Base-by-base conservation (phyloP, 2,329 filamentous ascomycete species). In the Pseudogymnoascus sp. region DNA sequence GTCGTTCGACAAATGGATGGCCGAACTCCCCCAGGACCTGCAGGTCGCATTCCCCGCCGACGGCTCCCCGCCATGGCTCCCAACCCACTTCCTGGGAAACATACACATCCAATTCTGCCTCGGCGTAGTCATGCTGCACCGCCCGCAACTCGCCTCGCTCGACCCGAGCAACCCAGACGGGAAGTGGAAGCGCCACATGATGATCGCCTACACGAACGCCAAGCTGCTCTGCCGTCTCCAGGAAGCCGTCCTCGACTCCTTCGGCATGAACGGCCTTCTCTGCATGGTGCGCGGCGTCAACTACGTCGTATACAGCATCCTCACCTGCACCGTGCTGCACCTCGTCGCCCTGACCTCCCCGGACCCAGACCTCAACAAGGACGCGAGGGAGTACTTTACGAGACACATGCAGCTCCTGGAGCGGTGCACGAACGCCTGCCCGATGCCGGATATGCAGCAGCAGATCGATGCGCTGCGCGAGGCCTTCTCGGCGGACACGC, bases 241-340 rank as follows among this genome's bases (percentile, higher is more conserved):
- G 72, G 93, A 97, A 76, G 88, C 88, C 1, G 85, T 96, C 36
- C 72, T 96, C 64, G 83, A 88, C 62, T 83, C 84, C 0, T 96
- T 87, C 74, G 91, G 92, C 2, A 78, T 96, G 65, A 84, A 84
- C 15, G 93, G 93, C 0, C 80, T 97, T 15, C 82, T 95, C 69
- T 96, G 88, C 76, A 97, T 97, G 93, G 88, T 93, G 71, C 84
- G 93, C 68, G 93, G 93, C 40, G 92, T 96, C 73, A 96, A 93
- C 75, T 97, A 96, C 71, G 91, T 91, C 5, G 91, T 97, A n/a
- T 97, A 97, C 72, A 87, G 88, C 63, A 86, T 96, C 26, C 78
- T 97, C 53, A 95, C 91, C 0, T 96, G 93, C 78, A 93, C 93
- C 23, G 93, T 97, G 76, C 83, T 97, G 63, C 93, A 97, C 75